Evolutionary conservation across 768 basidiomycete species (phyloP), one percentile per base, ranked within the genome.

Genomic region (Austroboletus eburneus): DNA sequence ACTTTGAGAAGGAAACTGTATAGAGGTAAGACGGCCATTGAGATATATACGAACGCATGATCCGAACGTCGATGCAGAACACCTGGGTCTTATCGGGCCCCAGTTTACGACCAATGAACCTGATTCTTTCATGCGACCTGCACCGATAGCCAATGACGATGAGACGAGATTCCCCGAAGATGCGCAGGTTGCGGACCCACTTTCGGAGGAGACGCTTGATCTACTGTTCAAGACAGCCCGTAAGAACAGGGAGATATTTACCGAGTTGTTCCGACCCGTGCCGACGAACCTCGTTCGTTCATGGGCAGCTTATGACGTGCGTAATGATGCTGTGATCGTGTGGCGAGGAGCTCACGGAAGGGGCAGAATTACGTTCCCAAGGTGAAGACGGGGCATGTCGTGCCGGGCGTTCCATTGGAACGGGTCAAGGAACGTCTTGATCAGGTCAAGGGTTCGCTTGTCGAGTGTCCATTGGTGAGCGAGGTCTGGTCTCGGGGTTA

Each of bases 241-340:
- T 49, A 77, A 68, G 69, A 97, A 97, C 63, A 74, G 90, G 45
- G 85, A 88, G 61, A 75, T 93, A 45, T 95, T 91, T 56, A 83
- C 86, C 5, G 88, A 91, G 68, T 57, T 93, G 24, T 96, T 95
- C 74, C 76, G 82, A 33, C 83, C 87, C n/a, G 80, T 91, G 14
- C 91, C 92, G 4, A 85, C 82, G 12, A 91, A 96, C 67, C 66
- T 85, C 22, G 85, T 94, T 41, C 75, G 83, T 51, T 75, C 75
- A 46, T 93, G 89, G 91, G 69, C 76, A 9, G 78, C 80, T 5
- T 95, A 93, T 61, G 82, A 86, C 42, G 87, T 87, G 42, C 45
- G 58, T 61, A 14, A 35, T 65, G 46, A 27, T 27, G 9, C 30
- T 46, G 34, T 8, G 18, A 23, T 24, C 33, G 18, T 34, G 17